A percentile compares a stretch with the other conserved stretches of the same genome.
These are phyloP conservation scores for Lippia alba DNA, from an alignment of 305 asterid genomes.

Conservation along the genomic window DNA sequence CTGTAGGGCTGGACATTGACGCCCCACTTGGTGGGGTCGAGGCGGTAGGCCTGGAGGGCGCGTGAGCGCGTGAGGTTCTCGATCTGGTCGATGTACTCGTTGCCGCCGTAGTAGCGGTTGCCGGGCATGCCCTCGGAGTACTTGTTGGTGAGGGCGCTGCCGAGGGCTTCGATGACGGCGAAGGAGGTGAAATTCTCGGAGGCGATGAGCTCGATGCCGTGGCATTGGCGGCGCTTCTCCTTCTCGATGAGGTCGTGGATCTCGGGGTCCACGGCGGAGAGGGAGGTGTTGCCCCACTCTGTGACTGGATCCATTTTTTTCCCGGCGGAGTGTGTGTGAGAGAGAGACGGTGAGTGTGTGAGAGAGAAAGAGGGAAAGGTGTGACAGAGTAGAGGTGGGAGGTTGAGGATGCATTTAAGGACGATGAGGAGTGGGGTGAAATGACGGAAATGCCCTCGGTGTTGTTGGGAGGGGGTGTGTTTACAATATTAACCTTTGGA, in stretches of 20 bases:
- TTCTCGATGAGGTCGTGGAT: constrained; percentile 92
- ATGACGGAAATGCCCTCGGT: constrained; percentile 38
- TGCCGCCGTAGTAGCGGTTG: constrained; percentile 91
- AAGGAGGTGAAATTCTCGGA: constrained; percentile 97
- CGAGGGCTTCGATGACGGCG: constrained; percentile 94
- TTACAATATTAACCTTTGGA: neutral
- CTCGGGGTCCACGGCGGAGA: constrained; percentile 78
- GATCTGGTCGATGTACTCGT: constrained; percentile 87
- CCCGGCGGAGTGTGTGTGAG: constrained; percentile 15
- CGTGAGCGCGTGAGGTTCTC: constrained; percentile 88
- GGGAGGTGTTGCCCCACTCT: constrained; percentile 79
- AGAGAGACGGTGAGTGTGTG: constrained; percentile 10
- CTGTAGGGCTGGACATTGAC: constrained; percentile 96
- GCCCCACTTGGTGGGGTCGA: constrained; percentile 93
- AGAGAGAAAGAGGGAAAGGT: neutral
- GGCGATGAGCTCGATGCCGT: constrained; percentile 94
- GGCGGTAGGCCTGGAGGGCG: constrained; percentile 83
- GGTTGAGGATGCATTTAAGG: constrained; percentile 29
- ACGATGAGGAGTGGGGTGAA: neutral
- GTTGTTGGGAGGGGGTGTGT: constrained; percentile 24
- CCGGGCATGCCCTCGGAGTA: constrained; percentile 98
- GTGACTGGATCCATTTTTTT: constrained; percentile 75
- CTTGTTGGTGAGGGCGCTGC: constrained; percentile 90
- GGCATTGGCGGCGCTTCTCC: constrained; percentile 93
- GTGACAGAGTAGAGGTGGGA: constrained; percentile 12